These are phyloP conservation scores for Metarhizium guizhouense DNA, from an alignment of 2,329 filamentous ascomycete species.

Conservation along the genomic window DNA sequence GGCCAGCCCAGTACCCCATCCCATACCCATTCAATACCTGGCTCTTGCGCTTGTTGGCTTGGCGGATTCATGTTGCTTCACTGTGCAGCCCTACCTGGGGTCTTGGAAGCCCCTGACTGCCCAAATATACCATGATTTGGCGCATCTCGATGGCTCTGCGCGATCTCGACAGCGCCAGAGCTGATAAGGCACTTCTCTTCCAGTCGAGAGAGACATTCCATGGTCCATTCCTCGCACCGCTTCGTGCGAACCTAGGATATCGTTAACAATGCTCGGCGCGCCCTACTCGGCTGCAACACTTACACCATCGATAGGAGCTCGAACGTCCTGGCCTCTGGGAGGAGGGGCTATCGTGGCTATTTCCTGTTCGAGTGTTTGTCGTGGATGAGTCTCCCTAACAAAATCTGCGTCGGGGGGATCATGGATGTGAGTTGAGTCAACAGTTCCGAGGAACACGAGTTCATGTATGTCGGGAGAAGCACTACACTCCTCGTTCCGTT, in stretches of 20 bases:
- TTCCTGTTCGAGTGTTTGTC: background rate
- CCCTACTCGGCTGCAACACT: background rate
- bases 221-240: constrained; percentile 8
- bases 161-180: background rate
- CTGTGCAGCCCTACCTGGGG: too few species aligned
- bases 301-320: constrained; percentile 4
- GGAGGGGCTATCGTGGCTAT: background rate
- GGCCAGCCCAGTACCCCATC: too few species aligned
- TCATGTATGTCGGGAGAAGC: background rate
- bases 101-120: background rate
- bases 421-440: background rate
- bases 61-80: too few species aligned
- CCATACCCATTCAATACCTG: too few species aligned
- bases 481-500: constrained; percentile 3
- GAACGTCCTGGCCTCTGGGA: constrained; percentile 1
- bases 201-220: constrained; percentile 1
- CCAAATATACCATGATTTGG: constrained; percentile 6
- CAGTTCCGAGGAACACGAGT: background rate
- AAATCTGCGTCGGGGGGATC: fast-evolving
- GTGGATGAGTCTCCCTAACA: background rate
- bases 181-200: background rate
- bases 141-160: constrained; percentile 3
- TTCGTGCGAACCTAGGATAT: constrained; percentile 3
- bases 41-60: too few species aligned
- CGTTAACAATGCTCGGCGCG: background rate